Evolutionary conservation across 1,139 yeast genomes (phyloP), one percentile per base, ranked within the genome.

Genomic region (Suhomyces kunorum): DNA sequence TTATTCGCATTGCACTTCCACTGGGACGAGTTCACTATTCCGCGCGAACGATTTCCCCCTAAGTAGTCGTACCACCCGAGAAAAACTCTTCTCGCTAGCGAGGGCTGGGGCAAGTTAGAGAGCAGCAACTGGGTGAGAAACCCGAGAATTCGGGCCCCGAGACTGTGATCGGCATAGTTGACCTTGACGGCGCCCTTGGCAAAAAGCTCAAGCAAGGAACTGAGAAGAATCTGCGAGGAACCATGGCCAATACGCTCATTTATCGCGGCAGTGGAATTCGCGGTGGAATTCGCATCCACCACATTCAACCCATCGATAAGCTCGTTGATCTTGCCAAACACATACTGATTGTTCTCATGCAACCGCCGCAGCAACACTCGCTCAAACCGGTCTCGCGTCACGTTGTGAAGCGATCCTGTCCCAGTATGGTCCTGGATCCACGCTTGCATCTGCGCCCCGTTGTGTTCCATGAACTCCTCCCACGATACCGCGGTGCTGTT

Each of bases 1-100:
- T 66, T 69, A 47, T 71, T 71, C 12, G 77, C 77, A 48, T 71
- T 69, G 40, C 46, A 63, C 41, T 63, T 62, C 61, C 68, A 55
- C 27, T 56, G 45, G n/a, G n/a, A n/a, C n/a, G n/a, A n/a, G n/a
- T n/a, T n/a, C n/a, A n/a, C n/a, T n/a, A n/a, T n/a, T n/a, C n/a
- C n/a, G n/a, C n/a, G n/a, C n/a, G n/a, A n/a, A n/a, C n/a, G 14
- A 53, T 12, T 54, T 51, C 20, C 50, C 39, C 48, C 51, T 8
- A 66, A 45, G 44, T 60, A 68, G 47, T 69, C 73, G 45, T 61
- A 69, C 76, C 76, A 71, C 0, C 76, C 76, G 17, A 66, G 49
- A 15, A 70, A 54, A 9, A 68, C 15, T 36, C 56, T 63, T 13
- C 73, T 50, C 4, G 48, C 34, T 7, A 63, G 36, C 7, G 63